Base-by-base conservation (phyloP, 768 basidiomycete genomes). In the Suillus americanus region DNA sequence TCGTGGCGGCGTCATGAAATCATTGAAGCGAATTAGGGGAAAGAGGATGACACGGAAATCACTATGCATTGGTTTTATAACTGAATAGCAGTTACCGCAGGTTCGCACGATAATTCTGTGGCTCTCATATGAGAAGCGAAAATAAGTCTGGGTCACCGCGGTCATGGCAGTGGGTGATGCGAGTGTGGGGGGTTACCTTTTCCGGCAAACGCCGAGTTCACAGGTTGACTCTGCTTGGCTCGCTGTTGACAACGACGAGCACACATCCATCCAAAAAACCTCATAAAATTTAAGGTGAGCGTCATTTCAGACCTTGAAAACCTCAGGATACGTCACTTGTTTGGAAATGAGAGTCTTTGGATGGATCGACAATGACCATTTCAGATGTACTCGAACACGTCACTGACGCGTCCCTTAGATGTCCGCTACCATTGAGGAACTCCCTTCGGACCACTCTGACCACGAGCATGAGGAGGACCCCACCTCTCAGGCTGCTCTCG, bases 391-490 rank as follows among this genome's bases (percentile, higher is more conserved):
- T 16, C 23, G 50, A 60, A 65, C 64, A 68, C 60, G 56, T 71
- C 64, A 62, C 75, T 78, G 64, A 79, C 67, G 25, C 63, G 23
- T 43, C 54, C 51, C 51, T 9, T 56, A 83, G 89, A 92, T 92
- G 91, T 89, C 89, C 66, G 89, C 90, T 61, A 87, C 88, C 72
- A 92, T 93, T 72, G 93, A 95, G 79, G 93, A 95, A 82, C 79
- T 94, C 69, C 74, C 76, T 67, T 93, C 92, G 64, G 92, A 93
- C 81, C 89, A 91, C 79, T 90, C 89, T 68, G 88, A 86, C 70
- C 86, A 85, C 16, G 90, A 93, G 65, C 86, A 85, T 16, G 90
- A 93, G 66, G 91, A 93, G 75, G 93, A 94, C 70, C 93, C 92
- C 57, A 91, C 90, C 64, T 92, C 91, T 55, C 85, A 87, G 66